Conservation (phyloP, 345 rosid genomes). For the Abelmoschus esculentus region DNA sequence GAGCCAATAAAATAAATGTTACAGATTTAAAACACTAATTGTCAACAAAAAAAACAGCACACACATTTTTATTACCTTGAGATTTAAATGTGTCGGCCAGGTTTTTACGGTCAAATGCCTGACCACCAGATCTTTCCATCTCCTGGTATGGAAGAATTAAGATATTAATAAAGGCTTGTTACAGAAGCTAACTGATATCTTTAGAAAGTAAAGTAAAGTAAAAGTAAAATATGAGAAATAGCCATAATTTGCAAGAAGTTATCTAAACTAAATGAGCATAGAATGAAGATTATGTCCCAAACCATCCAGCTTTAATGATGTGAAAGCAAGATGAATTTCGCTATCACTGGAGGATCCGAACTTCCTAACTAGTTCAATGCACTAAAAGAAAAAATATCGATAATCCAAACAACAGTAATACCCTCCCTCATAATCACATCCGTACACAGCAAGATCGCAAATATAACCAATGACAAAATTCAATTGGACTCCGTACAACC, state of each 20-base stretch:
- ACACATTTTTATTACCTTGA: slow-evolving; percentile 47
- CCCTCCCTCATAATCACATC: neutral
- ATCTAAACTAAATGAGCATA: neutral
- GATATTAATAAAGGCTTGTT: slow-evolving; percentile 6
- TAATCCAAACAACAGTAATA: neutral
- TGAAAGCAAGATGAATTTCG: neutral
- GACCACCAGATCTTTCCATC: slow-evolving; percentile 65
- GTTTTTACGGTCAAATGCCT: slow-evolving; percentile 33
- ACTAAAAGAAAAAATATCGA: neutral
- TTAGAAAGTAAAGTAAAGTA: no score
- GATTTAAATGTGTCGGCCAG: slow-evolving; percentile 70
- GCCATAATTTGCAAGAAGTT: neutral
- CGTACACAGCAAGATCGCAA: slow-evolving; percentile 1
- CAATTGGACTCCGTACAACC: neutral
- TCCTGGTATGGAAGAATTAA: slow-evolving; percentile 39
- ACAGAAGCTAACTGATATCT: neutral
- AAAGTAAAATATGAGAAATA: neutral
- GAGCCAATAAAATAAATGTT: neutral
- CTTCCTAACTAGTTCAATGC: neutral
- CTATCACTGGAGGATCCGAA: neutral
- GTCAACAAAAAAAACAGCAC: slow-evolving; percentile 1
- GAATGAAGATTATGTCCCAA: neutral
- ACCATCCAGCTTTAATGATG: neutral
- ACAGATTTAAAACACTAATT: slow-evolving; percentile 5
- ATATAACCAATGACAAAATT: neutral